Base-by-base conservation (phyloP, 345 rosid genomes). In the Turritis glabra region DNA sequence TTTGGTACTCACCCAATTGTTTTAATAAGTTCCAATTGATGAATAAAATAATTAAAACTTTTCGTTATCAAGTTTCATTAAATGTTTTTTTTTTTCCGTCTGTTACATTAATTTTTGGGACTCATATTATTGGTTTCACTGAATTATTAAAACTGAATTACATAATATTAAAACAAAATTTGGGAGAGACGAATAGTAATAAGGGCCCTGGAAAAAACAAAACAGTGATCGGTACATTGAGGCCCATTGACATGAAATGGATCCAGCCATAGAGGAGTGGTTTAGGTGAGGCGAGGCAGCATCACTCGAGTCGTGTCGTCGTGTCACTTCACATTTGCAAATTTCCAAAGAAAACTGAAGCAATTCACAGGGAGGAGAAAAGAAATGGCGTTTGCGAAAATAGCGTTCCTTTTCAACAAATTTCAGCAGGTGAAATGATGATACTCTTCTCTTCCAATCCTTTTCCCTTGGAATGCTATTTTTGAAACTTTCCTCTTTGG, bases 401-500 rank as follows among this genome's bases (percentile, higher is more conserved):
- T 72, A 50, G 5, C 35, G 10, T 78, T 78, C 44, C 74, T 78
- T 61, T 78, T 78, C 78, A 67, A 37, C 74, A 78, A 78, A 60
- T 78, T 78, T 67, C 81, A 78, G 51, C 81, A 78, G 78, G 81
- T 78, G 57, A 66, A n/a, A 19, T 18, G 48, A 1, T 40, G 1
- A 56, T 32, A 21, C 46, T 37, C 51, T 62, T 25, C 54, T 47
- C 26, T 53, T 15, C 7, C 27, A 26, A 33, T 48, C 18, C 30
- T 17, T 41, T 26, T 51, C 8, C 23, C n/a, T n/a, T n/a, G n/a
- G n/a, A n/a, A n/a, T n/a, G n/a, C n/a, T n/a, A n/a, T n/a, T n/a
- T 22, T 7, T n/a, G 1, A 10, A 38, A 9, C n/a, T 19, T 27
- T 25, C 25, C 15, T 70, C 35, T 69, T 19, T 8, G 15, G 7